A percentile compares a stretch with the other conserved stretches of the same genome.
Evolutionary conservation across 441 rosid species (phyloP).

Genomic region (Melastoma candidum): DNA sequence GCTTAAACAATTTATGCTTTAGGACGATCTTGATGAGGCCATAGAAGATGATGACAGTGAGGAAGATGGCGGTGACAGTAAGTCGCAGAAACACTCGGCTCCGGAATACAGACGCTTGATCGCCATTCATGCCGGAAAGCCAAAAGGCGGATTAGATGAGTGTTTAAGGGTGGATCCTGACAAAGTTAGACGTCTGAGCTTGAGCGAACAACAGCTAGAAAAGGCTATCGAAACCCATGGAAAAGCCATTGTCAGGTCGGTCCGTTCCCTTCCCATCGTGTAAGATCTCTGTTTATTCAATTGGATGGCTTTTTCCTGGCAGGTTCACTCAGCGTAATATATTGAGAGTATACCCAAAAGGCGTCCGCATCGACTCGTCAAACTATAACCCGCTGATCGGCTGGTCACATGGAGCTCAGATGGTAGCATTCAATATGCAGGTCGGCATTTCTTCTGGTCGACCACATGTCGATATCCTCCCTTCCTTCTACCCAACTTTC

Average conservation of each 20-base stretch:
- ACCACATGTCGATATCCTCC: no score
- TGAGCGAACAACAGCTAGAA: slow-evolving; percentile 19
- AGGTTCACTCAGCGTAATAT: no score
- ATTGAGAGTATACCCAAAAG: slow-evolving; percentile 47
- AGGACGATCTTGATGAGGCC: no score
- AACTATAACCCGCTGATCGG: slow-evolving; percentile 50
- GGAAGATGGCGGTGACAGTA: no score
- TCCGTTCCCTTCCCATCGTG: no score
- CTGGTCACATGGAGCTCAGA: slow-evolving; percentile 79
- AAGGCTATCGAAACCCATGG: slow-evolving; percentile 16
- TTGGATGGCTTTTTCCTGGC: no score
- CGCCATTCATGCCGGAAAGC: slow-evolving; percentile 23
- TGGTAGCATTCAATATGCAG: slow-evolving; percentile 92
- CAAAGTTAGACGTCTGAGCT: slow-evolving; percentile 19
- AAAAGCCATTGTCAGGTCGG: slow-evolving; percentile 16
- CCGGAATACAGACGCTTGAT: slow-evolving; percentile 17
- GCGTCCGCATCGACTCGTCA: slow-evolving; percentile 53
- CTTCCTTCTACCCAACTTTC: no score
- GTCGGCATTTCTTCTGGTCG: slow-evolving; percentile 15
- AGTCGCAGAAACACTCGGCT: no score
- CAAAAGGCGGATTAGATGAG: slow-evolving; percentile 17
- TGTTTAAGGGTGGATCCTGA: slow-evolving; percentile 13
- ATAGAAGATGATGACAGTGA: no score
- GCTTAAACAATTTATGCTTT: no score
- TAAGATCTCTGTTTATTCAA: no score